A percentile compares a stretch with the other conserved stretches of the same genome.
phyloP scores from a whole-genome alignment of 148 eudicot genomes.

The Euryodendron excelsum region DNA sequence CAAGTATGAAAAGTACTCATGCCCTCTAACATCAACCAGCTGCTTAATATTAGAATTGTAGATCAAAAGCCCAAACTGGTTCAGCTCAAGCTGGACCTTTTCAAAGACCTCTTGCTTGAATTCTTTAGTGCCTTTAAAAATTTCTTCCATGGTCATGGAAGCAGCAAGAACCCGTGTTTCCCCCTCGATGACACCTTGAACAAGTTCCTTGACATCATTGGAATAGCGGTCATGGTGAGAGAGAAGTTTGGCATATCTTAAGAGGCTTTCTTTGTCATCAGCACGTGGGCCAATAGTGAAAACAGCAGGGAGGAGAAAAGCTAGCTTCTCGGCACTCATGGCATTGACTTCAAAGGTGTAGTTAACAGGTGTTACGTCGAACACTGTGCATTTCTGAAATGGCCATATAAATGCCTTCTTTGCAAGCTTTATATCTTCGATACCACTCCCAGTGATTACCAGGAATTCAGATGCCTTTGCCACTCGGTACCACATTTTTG shows the following conservation, averaged over 20 bases:
- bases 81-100: not conserved
- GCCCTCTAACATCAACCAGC: not conserved
- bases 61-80: slow-evolving; percentile 4
- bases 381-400: not conserved
- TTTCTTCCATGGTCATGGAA: slow-evolving; percentile 4
- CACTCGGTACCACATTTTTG: not conserved
- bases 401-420: not conserved
- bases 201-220: slow-evolving; percentile 1
- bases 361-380: not conserved
- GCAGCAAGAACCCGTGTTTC: not conserved
- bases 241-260: not conserved
- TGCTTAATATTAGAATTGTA: not conserved
- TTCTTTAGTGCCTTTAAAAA: not conserved
- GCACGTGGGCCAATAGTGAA: slow-evolving; percentile 3
- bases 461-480: not conserved
- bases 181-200: not conserved
- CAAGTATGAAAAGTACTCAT: slow-evolving; percentile 2
- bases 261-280: not conserved
- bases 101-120: not conserved
- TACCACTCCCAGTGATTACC: not conserved
- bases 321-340: slow-evolving; percentile 1
- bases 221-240: not conserved
- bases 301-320: slow-evolving; percentile 6
- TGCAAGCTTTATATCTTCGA: not conserved
- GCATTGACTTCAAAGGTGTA: not conserved